Base-by-base conservation (phyloP, 2,329 filamentous ascomycete species). In the Microcyclosporella mali region DNA sequence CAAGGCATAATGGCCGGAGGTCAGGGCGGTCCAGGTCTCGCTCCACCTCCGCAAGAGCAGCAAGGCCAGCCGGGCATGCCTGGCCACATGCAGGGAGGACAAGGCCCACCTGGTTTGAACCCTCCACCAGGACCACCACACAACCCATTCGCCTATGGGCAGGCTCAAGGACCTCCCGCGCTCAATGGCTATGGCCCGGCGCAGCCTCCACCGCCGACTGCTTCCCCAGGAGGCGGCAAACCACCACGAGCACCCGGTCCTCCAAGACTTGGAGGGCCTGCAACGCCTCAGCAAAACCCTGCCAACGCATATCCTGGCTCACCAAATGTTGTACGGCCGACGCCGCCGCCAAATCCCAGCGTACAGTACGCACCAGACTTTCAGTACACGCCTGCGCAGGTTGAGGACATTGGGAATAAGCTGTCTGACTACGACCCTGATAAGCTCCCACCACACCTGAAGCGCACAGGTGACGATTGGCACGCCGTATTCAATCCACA, bases 1-100 rank as follows among this genome's bases (percentile, higher is more conserved):
- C 88, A 88, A 55, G 88, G 88, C 43, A 95, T 97, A 62, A 97
- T 98, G 87, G 81, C 89, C 43, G 90, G 90, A 52, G 81, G 83
- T 58, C 88, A 90, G 70, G 85, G 83, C 57, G 88, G 85, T 48
- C 85, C 88, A 51, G 87, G 86, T 47, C 82, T 94, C 56, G 88
- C 88, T 2, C 70, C 70, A 52, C 57, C 57, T 34, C 62, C 60
- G 16, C 78, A 80, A 66, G 74, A 78, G 56, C 73, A 78, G 56
- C 77, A 75, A 62, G 73, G 75, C 51, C 75, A 74, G 58, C 59
- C 59, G 35, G 72, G 74, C 44, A 71, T 76, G 57, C 76, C 76
- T 50, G 66, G 67, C 45, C 82, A 80, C 62, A 79, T 81, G 57
- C 84, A 85, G 70, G 81, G 82, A 38, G 87, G 88, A 66, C 85